Evolutionary conservation across 1,284 basidiomycete species (phyloP), one percentile per base, ranked within the genome.

Genomic region (Fomes fomentarius): DNA sequence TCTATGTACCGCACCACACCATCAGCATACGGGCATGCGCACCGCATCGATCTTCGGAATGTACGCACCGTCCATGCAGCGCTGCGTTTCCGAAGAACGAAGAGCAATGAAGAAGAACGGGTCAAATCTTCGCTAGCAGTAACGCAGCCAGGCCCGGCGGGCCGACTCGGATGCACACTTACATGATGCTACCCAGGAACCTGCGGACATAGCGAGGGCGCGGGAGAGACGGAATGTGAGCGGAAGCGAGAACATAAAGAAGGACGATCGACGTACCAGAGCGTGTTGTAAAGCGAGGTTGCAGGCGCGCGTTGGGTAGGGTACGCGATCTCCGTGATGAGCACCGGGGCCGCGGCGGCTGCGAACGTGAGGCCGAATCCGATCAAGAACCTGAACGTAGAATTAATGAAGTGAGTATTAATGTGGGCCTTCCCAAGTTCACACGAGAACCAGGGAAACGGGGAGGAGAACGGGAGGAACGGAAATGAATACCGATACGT

Each of bases 341-440:
- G 70, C 44, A 83, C 70, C 8, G 81, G 80, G 1, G 81, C 79
- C n/a, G 79, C 77, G 56, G 64, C 66, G n/a, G 70, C 73, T 24
- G 78, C 78, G 63, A 83, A 83, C 0, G 79, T 81, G 28, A 81
- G 69, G 4, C 81, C 81, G 56, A 83, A 82, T 2, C 81, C 81
- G 50, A 84, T 77, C 61, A 81, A 54, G 66, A 80, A 78, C n/a
- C 76, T 76, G 38, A 44, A 11, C 22, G 7, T 24, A 10, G 7
- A 21, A 6, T 9, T 14, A n/a, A 31, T 15, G 22, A n/a, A 19
- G 25, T 17, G 4, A 24, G 26, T 47, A 35, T 17, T 41, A 45
- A 50, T 24, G n/a, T 10, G 10, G 14, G 5, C 12, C 14, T 7
- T 4, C 11, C 4, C 21, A 40, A 14, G 21, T 10, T 19, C 17